Percentiles rank a stretch among this genome's conserved stretches.
These are phyloP conservation scores for Rhizopogon vinicolor DNA, from an alignment of 768 basidiomycete genomes.

Conservation along the genomic window DNA sequence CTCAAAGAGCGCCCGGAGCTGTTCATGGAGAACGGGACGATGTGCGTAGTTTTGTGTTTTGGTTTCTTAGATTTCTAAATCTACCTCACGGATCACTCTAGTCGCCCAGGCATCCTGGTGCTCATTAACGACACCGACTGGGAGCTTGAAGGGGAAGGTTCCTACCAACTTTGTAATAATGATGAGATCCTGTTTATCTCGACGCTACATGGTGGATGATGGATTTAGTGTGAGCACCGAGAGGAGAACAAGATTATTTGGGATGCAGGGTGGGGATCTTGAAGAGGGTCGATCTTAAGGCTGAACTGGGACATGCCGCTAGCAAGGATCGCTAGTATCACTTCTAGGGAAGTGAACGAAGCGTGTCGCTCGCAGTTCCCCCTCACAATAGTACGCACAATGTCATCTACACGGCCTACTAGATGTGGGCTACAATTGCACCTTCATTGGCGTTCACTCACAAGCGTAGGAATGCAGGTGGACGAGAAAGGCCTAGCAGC, in stretches of 20 bases:
- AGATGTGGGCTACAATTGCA: not conserved
- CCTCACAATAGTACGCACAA: not conserved
- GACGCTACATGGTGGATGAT: slow-evolving; percentile 86
- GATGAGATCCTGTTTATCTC: slow-evolving; percentile 98
- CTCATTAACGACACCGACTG: slow-evolving; percentile 97
- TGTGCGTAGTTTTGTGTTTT: slow-evolving; percentile 49
- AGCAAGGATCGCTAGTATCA: not conserved
- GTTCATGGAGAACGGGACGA: slow-evolving; percentile 82
- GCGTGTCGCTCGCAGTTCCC: not conserved
- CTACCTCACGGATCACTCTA: slow-evolving; percentile 24
- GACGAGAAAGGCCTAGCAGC: not conserved
- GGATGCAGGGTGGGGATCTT: not conserved
- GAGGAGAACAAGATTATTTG: not conserved
- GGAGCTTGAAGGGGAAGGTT: slow-evolving; percentile 94
- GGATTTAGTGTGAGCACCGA: not conserved
- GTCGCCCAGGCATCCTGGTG: slow-evolving; percentile 94
- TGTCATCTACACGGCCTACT: not conserved
- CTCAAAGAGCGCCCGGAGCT: slow-evolving; percentile 84
- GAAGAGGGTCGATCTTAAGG: not conserved
- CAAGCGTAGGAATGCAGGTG: not conserved
- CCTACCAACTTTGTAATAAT: slow-evolving; percentile 67
- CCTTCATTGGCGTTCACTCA: not conserved
- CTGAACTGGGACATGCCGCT: not conserved
- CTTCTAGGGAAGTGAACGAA: not conserved
- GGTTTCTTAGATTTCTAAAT: not conserved